Base-by-base conservation (phyloP, 768 basidiomycete species). In the Auriscalpium vulgare region DNA sequence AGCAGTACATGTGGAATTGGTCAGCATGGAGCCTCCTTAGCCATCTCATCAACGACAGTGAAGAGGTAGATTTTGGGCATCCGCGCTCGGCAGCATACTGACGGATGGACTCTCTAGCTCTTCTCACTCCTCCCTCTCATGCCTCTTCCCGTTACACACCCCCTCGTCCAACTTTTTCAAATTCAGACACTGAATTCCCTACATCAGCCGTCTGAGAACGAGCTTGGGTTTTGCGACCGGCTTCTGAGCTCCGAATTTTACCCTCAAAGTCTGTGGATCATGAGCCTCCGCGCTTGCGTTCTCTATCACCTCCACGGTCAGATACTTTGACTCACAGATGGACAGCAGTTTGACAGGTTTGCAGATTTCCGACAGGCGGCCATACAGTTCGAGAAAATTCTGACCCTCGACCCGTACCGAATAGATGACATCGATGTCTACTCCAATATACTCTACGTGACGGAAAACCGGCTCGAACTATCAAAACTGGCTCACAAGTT, bases 391-490 rank as follows among this genome's bases (percentile, higher is more conserved):
- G 88, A 93, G 63, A 79, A 80, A 61, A 88, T 98, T 37, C 79
- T 91, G 37, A 70, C 74, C 3, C 66, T 86, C 37, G 94, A 97
- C 67, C 95, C 95, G 9, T 85, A 84, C 70, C 82, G 94, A 23
- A 82, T 97, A 56, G 97, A 99, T 61, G 91, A 97, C 64, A 87
- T 98, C 55, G 97, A 98, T 65, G 84, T 97, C 38, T 94, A 88
- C 69, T 95, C 94, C 55, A 97, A 98, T 67, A 97, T 98, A 66
- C 78, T 98, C 44, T 98, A 97, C 69, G 94, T 98, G 3, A 91
- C 91, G 49, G 90, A 94, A 64, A 91, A 91, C 63, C 81, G 83
- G 47, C 74, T 90, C 37, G 95, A 95, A 65, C 74, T 99, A 45
- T 94, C 94, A 17, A 85, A 84, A 67, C 78, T 98, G 38, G 97